Evolutionary conservation across 257 asterid species (phyloP), one percentile per base, ranked within the genome.

Genomic region (Cynanchum wilfordii): DNA sequence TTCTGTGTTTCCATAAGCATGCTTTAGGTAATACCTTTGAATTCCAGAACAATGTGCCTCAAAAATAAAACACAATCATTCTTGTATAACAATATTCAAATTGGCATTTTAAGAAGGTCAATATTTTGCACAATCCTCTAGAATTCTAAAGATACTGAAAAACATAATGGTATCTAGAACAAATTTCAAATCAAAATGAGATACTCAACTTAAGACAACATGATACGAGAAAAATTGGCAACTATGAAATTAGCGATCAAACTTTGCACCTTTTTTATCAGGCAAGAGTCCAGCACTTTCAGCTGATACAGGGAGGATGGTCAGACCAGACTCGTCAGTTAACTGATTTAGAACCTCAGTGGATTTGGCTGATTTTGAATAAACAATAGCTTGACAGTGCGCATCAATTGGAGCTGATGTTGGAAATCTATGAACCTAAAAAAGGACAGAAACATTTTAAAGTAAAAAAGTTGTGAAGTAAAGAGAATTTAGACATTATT

Each of bases 301-400:
- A 68, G 99, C 98, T 76, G 98, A 94, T 80, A 91, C 88, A 72
- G 96, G 99, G 67, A 89, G 88, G 80, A 94, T 85, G 51, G 81
- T 66, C 77, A 91, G 86, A 47, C 97, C 96, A 77, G 95, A 94
- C 64, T 87, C 97, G 77, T 94, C 92, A 30, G 84, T 85, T 69
- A 94, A 79, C 86, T 91, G 96, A 70, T 63, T 86, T 42, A 89
- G 87, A 78, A 81, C 87, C 74, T 87, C 93, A 11, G 85, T 76
- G 29, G 87, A 73, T 86, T 83, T 90, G 40, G 82, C 89, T 83
- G 91, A 82, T 77, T 84, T 86, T 75, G 84, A 85, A 71, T 82
- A 86, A 8, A 85, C 73, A 80, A 84, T 81, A 50, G 96, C 95
- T 84, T 88, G 96, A 72, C 89, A 80, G 82, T 89, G 87, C 51